phyloP scores from a whole-genome alignment of 495 filamentous ascomycete genomes.

The Aspergillus ostianus region DNA sequence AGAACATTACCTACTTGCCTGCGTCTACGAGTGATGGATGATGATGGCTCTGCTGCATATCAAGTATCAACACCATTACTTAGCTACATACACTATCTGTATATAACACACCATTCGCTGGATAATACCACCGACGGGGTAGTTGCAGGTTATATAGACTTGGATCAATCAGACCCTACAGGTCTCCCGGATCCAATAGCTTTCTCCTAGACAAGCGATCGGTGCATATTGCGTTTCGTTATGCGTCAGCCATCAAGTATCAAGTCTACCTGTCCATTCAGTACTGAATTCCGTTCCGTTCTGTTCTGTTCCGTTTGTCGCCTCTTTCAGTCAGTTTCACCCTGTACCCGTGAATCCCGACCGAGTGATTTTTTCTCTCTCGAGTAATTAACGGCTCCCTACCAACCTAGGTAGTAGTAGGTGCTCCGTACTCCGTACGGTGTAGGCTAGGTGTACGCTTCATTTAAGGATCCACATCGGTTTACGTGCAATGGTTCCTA shows the following conservation, averaged over 20 bases:
- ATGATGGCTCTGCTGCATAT: conserved; percentile 2
- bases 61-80: neutral
- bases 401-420: too few species aligned
- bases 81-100: too few species aligned
- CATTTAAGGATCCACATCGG: neutral
- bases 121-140: too few species aligned
- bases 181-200: neutral
- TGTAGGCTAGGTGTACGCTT: too few species aligned
- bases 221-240: neutral
- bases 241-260: neutral
- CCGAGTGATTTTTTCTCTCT: too few species aligned
- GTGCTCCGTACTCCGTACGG: too few species aligned
- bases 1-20: conserved; percentile 1
- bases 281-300: neutral
- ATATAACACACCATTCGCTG: too few species aligned
- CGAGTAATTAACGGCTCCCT: neutral
- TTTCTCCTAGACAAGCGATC: neutral
- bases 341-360: too few species aligned
- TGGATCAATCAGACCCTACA: neutral
- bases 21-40: neutral
- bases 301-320: neutral
- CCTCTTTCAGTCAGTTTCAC: neutral
- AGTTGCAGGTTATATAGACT: too few species aligned
- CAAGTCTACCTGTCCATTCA: neutral
- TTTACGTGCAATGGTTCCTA: neutral